Evolutionary conservation across 768 basidiomycete species (phyloP).

Genomic region (Trametopsis cervina): DNA sequence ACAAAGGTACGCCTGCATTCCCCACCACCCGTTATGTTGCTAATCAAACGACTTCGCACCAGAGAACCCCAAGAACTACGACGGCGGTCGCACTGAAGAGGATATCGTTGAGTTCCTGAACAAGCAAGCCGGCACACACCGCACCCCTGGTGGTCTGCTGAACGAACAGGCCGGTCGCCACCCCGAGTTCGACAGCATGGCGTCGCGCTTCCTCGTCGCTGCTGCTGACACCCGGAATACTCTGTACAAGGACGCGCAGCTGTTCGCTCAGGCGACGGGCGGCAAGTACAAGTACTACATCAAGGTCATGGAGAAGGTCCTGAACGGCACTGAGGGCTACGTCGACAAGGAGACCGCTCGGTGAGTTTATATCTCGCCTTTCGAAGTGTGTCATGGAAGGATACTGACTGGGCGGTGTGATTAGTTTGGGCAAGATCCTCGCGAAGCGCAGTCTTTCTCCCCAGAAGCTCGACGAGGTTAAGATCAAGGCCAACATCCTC

Average conservation of each 20-base stretch:
- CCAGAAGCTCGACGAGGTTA: constrained; percentile 87
- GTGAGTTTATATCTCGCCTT: constrained; percentile 45
- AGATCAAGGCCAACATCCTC: constrained; percentile 86
- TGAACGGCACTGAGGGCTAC: constrained; percentile 64
- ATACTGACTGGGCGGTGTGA: constrained; percentile 12
- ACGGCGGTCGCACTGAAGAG: constrained; percentile 61
- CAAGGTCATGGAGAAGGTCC: constrained; percentile 85
- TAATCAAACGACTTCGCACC: too few species aligned
- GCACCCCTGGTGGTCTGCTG: constrained; percentile 77
- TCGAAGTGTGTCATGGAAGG: constrained; percentile 5
- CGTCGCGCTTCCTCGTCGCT: constrained; percentile 66
- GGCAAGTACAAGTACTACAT: constrained; percentile 69
- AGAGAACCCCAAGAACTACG: constrained; percentile 55
- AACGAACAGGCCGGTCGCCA: constrained; percentile 76
- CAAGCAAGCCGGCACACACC: constrained; percentile 79
- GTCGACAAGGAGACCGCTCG: constrained; percentile 80
- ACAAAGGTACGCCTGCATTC: constrained; percentile 33
- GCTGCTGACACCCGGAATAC: constrained; percentile 45
- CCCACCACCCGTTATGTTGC: background rate
- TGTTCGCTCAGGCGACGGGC: constrained; percentile 43
- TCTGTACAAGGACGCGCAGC: constrained; percentile 61
- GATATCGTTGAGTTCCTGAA: constrained; percentile 80
- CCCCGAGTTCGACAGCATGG: constrained; percentile 69
- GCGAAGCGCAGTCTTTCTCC: constrained; percentile 70
- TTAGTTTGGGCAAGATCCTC: constrained; percentile 72